Percentiles rank a stretch among this genome's conserved stretches.
Conservation (phyloP, 129 eudicot genomes). For the Centrapalus pauciflorus region DNA sequence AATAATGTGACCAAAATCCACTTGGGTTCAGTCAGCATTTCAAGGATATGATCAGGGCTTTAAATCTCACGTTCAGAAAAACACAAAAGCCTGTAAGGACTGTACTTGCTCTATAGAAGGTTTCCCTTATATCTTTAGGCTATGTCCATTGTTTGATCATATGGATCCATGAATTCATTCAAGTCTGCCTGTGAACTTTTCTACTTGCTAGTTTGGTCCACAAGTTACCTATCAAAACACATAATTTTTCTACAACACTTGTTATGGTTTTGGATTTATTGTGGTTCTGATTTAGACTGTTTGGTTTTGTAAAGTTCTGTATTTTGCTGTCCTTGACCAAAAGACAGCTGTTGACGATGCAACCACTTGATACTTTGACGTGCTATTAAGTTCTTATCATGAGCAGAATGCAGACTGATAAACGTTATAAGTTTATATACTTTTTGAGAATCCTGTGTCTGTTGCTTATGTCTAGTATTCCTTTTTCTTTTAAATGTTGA, state of each 20-base stretch:
- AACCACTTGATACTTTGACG: neutral
- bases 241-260: neutral
- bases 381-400: neutral
- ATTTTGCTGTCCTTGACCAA: neutral
- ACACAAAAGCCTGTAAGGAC: too few species aligned
- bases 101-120: too few species aligned
- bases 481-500: neutral
- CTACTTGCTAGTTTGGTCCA: neutral
- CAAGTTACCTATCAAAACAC: neutral
- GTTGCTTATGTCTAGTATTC: neutral
- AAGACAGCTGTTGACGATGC: neutral
- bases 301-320: neutral
- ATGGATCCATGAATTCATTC: neutral
- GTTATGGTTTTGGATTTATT: neutral
- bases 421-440: too few species aligned
- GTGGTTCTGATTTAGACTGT: neutral
- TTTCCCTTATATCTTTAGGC: too few species aligned
- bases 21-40: neutral
- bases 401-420: neutral
- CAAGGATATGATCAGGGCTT: neutral
- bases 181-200: neutral
- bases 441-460: neutral
- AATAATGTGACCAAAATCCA: neutral
- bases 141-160: neutral
- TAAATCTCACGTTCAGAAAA: neutral